Conservation (phyloP, 1,284 basidiomycete genomes). For the Dichomitus squalens region DNA sequence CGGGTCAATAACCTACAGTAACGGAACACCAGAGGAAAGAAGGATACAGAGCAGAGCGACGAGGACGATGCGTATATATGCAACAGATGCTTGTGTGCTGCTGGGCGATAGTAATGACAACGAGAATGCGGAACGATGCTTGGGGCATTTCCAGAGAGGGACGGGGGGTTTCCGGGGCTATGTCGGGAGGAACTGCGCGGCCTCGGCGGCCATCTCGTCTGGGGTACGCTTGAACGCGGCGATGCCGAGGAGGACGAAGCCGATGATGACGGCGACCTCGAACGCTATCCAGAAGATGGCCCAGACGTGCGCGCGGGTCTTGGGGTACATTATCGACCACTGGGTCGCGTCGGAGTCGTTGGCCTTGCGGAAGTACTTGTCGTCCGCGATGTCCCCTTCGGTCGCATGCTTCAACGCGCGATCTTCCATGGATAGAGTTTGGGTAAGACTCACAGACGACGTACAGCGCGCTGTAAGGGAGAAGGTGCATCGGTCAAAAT, state of each 20-base stretch:
- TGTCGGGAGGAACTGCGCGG: constrained; percentile 35
- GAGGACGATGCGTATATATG: constrained; percentile 8
- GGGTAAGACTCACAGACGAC: constrained; percentile 62
- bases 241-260: constrained; percentile 72
- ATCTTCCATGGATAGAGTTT: neutral
- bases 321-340: constrained; percentile 69
- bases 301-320: constrained; percentile 73
- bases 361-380: constrained; percentile 83
- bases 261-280: constrained; percentile 64
- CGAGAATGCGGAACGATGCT: neutral
- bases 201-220: constrained; percentile 41
- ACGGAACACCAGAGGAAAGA: neutral
- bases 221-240: constrained; percentile 60
- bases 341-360: constrained; percentile 86
- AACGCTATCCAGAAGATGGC: constrained; percentile 76
- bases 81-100: neutral
- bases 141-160: no score
- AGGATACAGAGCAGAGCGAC: constrained; percentile 3
- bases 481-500: neutral
- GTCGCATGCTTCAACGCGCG: neutral
- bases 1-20: constrained; percentile 18
- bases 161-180: no score
- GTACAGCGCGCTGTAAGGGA: constrained; percentile 60
- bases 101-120: neutral
- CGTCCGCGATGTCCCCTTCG: constrained; percentile 82